Conservation (phyloP, 2,329 filamentous ascomycete species). For the Calcarisporium arbuscula region DNA sequence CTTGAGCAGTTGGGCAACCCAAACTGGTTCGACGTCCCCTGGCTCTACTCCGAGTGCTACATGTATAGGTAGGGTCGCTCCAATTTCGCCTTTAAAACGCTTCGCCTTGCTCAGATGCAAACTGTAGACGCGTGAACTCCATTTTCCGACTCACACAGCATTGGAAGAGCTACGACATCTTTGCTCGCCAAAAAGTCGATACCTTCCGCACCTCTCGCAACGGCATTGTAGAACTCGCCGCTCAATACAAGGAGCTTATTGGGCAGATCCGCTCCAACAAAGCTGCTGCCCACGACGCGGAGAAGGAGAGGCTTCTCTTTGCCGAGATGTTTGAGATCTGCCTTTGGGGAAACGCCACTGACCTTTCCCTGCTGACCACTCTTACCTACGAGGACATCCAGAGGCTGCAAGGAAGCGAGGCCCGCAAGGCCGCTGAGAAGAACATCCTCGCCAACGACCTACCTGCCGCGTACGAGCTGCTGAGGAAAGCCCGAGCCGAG, state of each 20-base stretch:
- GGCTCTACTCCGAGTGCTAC: conserved; percentile 93
- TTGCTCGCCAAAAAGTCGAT: conserved; percentile 80
- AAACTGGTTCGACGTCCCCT: conserved; percentile 77
- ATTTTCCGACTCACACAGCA: conserved; percentile 69
- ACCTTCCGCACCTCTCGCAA: conserved; percentile 89
- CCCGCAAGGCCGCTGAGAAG: conserved; percentile 78
- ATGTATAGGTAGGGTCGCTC: conserved; percentile 72
- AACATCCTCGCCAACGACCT: conserved; percentile 92
- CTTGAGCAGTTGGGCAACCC: conserved; percentile 66
- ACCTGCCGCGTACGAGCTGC: conserved; percentile 59
- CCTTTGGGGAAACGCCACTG: conserved; percentile 95
- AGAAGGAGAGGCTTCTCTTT: conserved; percentile 74
- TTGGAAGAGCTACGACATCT: conserved; percentile 90
- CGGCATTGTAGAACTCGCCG: conserved; percentile 75
- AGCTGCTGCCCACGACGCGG: conserved; percentile 48
- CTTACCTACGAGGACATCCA: conserved; percentile 94
- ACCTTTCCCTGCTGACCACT: conserved; percentile 83
- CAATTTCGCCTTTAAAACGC: conserved; percentile 1
- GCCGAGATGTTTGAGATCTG: conserved; percentile 94
- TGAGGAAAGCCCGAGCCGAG: conserved; percentile 58
- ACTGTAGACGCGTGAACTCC: conserved; percentile 63
- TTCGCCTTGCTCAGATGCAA: conserved; percentile 9
- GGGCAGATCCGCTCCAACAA: conserved; percentile 54
- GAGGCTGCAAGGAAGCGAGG: conserved; percentile 84
- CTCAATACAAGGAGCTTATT: conserved; percentile 70